Percentiles rank a stretch among this genome's conserved stretches.
Evolutionary conservation across 176 grass and related monocot species (phyloP).

Genomic region (Juncus inflexus): DNA sequence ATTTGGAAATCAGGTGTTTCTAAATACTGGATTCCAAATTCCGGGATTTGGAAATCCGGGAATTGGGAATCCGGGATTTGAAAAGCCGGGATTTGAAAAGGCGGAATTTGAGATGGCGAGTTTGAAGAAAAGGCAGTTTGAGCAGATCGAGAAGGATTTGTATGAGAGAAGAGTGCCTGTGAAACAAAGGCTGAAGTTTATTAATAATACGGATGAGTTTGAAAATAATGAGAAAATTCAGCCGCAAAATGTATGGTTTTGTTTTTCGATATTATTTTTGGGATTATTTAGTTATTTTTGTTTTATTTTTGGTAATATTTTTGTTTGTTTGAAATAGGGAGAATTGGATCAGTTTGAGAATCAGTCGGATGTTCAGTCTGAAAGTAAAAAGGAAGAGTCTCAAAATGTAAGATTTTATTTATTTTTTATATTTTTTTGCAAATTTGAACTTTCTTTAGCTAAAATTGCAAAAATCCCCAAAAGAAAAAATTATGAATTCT

Average conservation of each 20-base stretch:
- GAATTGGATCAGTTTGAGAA: slow-evolving; percentile 2
- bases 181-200: slow-evolving; percentile 22
- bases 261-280: background rate
- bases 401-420: slow-evolving; percentile 7
- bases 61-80: too few species aligned
- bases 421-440: background rate
- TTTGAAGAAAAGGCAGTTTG: slow-evolving; percentile 30
- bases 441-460: too few species aligned
- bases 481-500: background rate
- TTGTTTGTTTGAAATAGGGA: background rate
- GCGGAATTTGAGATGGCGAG: background rate
- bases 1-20: too few species aligned
- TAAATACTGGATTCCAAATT: too few species aligned
- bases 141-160: slow-evolving; percentile 20
- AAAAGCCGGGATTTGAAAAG: too few species aligned
- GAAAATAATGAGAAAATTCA: slow-evolving; percentile 10
- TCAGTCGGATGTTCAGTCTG: background rate
- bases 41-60: too few species aligned
- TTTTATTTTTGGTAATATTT: too few species aligned
- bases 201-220: slow-evolving; percentile 2
- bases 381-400: slow-evolving; percentile 2
- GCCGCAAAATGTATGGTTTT: slow-evolving; percentile 7
- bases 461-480: too few species aligned
- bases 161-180: slow-evolving; percentile 12
- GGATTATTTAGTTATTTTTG: background rate